Base-by-base conservation (phyloP, 2,329 filamentous ascomycete species). In the Nothomitra cinnamomea region DNA sequence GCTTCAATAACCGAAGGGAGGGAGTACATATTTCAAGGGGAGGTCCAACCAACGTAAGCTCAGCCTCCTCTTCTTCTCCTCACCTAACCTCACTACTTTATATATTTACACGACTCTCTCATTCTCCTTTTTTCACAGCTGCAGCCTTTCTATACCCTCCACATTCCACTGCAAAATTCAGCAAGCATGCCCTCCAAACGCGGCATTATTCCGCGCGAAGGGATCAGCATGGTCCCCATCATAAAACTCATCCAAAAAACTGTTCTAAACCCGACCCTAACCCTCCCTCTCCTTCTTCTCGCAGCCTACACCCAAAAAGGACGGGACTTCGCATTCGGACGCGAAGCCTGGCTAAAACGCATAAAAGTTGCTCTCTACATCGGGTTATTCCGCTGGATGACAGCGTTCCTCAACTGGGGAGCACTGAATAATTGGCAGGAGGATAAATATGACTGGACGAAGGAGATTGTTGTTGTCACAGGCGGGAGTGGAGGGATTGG, bases 401-500 rank as follows among this genome's bases (percentile, higher is more conserved):
- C 73, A 60, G 63, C 62, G 13, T 77, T 71, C 63, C 64, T 80
- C 12, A 78, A 77, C 59, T 65, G 68, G 1, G 67, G 72, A 10
- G 68, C 69, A 2, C 55, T 70, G 50, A 76, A 76, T 62, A 76
- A 73, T 51, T 63, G 57, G 47, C 54, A 59, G 47, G 59, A 58
- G 21, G 67, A 65, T 56, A 59, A 60, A 38, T 66, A 65, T 47
- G 60, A 67, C 58, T 87, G 83, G 82, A 67, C 71, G 21, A 74
- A 73, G 52, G 84, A 88, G 67, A 73, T 88, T 51, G 80, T 85
- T 2, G 70, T 88, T 43, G 73, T 89, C 19, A 89, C 85, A 0
- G 85, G 86, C 6, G 85, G 85, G 6, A 79, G 81, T 42, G 78
- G 78, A 54, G 85, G 85, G 0, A 87, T 90, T 61, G 85, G 85